Conservation (phyloP, 257 asterid species). For the Ehretia macrophylla region DNA sequence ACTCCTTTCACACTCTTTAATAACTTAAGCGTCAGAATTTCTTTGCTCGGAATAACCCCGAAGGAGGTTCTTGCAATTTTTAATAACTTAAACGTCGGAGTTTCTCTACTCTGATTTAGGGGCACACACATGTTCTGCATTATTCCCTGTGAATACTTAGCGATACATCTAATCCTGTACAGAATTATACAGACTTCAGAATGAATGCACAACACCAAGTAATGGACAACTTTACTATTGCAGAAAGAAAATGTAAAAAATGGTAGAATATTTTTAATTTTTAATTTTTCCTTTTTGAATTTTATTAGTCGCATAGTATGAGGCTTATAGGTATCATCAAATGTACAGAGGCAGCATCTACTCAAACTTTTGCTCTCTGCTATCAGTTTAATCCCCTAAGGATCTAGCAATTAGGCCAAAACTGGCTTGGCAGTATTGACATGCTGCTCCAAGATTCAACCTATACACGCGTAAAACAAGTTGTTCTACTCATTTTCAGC, state of each 20-base stretch:
- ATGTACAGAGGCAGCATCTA: slow-evolving; percentile 41
- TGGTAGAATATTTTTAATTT: neutral
- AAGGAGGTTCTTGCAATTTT: too few species aligned
- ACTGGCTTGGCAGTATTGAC: slow-evolving; percentile 8
- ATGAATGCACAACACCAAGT: too few species aligned
- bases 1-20: too few species aligned
- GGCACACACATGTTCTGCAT: too few species aligned
- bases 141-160: too few species aligned
- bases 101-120: too few species aligned
- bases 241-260: neutral
- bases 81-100: too few species aligned
- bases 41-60: too few species aligned
- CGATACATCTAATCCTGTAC: too few species aligned
- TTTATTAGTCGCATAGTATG: slow-evolving; percentile 5
- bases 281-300: neutral
- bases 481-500: slow-evolving; percentile 14
- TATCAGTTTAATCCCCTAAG: slow-evolving; percentile 13
- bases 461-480: slow-evolving; percentile 47
- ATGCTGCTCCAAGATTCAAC: slow-evolving; percentile 3
- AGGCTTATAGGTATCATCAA: slow-evolving; percentile 20
- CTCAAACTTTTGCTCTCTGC: slow-evolving; percentile 7
- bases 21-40: too few species aligned
- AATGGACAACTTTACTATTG: too few species aligned
- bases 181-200: too few species aligned
- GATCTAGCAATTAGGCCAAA: slow-evolving; percentile 17